Conservation (phyloP, 805 yeast genomes). For the Pichia insulana region DNA sequence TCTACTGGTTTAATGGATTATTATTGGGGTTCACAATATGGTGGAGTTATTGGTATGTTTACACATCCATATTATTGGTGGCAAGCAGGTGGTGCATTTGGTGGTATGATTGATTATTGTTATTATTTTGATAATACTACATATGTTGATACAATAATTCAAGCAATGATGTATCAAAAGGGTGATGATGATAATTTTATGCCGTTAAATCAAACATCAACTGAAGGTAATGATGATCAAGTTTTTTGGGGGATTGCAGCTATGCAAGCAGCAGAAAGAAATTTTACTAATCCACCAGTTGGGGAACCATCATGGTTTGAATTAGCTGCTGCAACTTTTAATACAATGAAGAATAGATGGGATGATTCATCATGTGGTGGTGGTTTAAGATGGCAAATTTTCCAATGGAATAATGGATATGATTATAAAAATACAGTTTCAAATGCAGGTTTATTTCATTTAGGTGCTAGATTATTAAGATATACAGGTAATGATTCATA, state of each 20-base stretch:
- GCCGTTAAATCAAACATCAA: conserved; percentile 79
- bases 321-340: conserved; percentile 81
- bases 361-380: conserved; percentile 68
- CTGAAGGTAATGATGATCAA: conserved; percentile 98
- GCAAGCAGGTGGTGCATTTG: conserved; percentile 98
- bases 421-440: conserved; percentile 86
- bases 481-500: conserved; percentile 61
- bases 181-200: conserved; percentile 71
- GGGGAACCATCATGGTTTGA: conserved; percentile 69
- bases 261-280: conserved; percentile 86
- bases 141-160: conserved; percentile 47
- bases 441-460: conserved; percentile 83
- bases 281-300: conserved; percentile 61
- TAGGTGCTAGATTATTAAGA: conserved; percentile 81
- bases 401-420: conserved; percentile 88
- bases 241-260: conserved; percentile 94
- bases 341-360: conserved; percentile 89
- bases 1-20: conserved; percentile 60
- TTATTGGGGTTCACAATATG: conserved; percentile 53
- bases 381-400: conserved; percentile 95
- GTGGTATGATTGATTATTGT: conserved; percentile 73
- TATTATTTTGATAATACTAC: conserved; percentile 62
- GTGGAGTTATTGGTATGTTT: conserved; percentile 84
- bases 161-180: conserved; percentile 63
- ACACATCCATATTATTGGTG: conserved; percentile 94